Evolutionary conservation across 345 rosid genomes (phyloP).

Genomic region (Aquilaria yunnanensis): DNA sequence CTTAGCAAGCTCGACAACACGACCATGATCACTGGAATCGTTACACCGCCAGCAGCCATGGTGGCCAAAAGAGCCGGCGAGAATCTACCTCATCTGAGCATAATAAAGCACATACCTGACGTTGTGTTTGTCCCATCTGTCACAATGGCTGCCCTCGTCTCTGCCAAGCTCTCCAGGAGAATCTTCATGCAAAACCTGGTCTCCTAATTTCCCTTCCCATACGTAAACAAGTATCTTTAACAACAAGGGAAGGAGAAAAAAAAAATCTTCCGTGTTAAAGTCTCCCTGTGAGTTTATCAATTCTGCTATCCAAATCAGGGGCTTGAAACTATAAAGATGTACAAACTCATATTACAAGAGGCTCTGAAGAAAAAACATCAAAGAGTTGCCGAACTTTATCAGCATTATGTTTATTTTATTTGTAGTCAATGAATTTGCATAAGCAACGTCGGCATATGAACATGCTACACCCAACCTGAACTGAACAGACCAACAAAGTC

Average conservation of each 20-base stretch:
- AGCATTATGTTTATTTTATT: no score
- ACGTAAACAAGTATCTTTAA: not conserved
- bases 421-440: no score
- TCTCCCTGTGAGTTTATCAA: not conserved
- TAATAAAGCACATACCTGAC: conserved; percentile 66
- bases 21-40: conserved; percentile 52
- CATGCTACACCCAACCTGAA: no score
- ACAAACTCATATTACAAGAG: not conserved
- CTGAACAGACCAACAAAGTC: no score
- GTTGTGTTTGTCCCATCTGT: conserved; percentile 69
- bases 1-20: conserved; percentile 53
- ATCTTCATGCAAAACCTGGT: conserved; percentile 24
- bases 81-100: conserved; percentile 58
- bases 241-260: not conserved
- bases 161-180: conserved; percentile 67
- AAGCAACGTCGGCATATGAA: no score
- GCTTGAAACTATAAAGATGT: no score
- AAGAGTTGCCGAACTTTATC: no score
- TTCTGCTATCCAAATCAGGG: no score
- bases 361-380: not conserved
- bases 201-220: not conserved
- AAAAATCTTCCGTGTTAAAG: not conserved
- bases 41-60: conserved; percentile 82
- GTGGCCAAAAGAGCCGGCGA: conserved; percentile 82
- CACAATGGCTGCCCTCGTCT: conserved; percentile 53